Evolutionary conservation across 108 stramenopile species (phyloP).

Genomic region (Chaetoceros muelleri): DNA sequence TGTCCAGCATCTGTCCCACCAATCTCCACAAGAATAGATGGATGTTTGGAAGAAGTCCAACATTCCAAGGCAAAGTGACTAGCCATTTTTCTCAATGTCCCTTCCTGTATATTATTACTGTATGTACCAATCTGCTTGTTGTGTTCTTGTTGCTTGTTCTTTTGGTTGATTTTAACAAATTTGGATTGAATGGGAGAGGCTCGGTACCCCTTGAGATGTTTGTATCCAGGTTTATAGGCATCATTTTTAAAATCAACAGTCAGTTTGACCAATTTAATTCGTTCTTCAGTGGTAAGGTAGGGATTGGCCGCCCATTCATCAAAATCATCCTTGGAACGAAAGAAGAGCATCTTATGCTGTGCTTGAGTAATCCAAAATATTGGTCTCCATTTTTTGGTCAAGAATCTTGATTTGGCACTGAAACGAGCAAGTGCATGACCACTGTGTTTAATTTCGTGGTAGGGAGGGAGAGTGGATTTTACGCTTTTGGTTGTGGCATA

Average conservation of each 20-base stretch:
- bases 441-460: not conserved
- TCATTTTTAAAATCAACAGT: not conserved
- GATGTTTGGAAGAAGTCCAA: not conserved
- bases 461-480: not conserved
- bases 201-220: not conserved
- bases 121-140: too few relatives aligned
- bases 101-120: too few relatives aligned
- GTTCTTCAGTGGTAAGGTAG: not conserved
- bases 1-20: not conserved
- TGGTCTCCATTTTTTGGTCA: not conserved
- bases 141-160: too few relatives aligned
- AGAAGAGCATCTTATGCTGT: not conserved
- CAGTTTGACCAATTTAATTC: not conserved
- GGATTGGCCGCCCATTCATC: not conserved
- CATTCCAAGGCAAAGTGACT: not conserved
- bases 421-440: not conserved
- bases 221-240: not conserved
- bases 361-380: not conserved
- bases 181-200: not conserved
- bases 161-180: not conserved
- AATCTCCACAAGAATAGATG: not conserved
- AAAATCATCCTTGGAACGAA: not conserved
- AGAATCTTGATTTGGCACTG: not conserved
- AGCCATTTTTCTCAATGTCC: not conserved
- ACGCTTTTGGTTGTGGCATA: not conserved